Conservation (phyloP, 352 stramenopile species). For the Phytophthora macrochlamydospora region DNA sequence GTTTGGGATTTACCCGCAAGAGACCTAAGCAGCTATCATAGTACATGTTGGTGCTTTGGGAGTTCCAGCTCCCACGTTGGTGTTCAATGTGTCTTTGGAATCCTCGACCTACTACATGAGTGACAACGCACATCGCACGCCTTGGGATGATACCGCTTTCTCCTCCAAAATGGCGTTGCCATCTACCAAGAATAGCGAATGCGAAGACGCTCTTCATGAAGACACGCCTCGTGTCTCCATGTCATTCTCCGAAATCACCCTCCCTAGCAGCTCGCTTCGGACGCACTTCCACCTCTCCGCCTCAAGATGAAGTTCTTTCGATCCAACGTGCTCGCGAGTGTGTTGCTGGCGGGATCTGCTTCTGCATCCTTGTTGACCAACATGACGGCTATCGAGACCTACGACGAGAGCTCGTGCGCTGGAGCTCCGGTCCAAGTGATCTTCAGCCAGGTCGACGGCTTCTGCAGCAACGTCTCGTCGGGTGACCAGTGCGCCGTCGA, state of each 20-base stretch:
- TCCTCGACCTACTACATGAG: neutral
- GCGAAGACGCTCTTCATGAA: conserved; percentile 1
- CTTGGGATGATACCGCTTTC: conserved; percentile 11
- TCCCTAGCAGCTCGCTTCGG: neutral
- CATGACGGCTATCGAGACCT: conserved; percentile 23
- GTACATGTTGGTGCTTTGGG: no score
- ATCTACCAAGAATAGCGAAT: conserved; percentile 14
- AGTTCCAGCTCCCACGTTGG: neutral
- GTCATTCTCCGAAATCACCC: conserved; percentile 7
- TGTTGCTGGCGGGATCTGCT: conserved; percentile 5
- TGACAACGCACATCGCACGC: conserved; percentile 13
- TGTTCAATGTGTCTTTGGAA: neutral
- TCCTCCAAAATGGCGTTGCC: neutral
- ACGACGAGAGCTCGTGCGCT: conserved; percentile 22
- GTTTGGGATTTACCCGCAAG: no score
- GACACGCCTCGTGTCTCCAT: conserved; percentile 1
- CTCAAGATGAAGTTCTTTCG: conserved; percentile 14
- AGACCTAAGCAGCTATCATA: no score
- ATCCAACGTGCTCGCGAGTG: neutral
- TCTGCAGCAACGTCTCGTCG: conserved; percentile 6
- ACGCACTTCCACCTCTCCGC: neutral
- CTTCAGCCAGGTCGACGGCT: conserved; percentile 16
- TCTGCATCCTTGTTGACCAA: neutral
- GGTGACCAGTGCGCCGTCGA: conserved; percentile 15
- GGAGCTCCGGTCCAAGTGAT: conserved; percentile 22